These are phyloP conservation scores for Rosa hybrid DNA, from an alignment of 331 rosid genomes.

Conservation along the genomic window DNA sequence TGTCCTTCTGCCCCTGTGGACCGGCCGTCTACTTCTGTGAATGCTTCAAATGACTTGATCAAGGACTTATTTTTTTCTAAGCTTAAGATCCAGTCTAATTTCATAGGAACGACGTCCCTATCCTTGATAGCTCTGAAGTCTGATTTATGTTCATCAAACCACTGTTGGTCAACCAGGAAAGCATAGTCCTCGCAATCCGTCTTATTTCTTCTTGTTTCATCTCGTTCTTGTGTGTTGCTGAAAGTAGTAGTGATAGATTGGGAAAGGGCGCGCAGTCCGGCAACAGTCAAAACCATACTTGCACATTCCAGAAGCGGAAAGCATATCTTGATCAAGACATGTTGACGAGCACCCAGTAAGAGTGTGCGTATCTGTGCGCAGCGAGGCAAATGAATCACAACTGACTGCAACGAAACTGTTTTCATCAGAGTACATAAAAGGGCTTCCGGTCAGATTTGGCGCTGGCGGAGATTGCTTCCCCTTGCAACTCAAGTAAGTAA, in stretches of 20 bases:
- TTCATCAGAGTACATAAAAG: neutral
- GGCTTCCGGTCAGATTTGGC: neutral
- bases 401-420: conserved; percentile 11
- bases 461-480: neutral
- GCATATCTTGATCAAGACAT: neutral
- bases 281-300: neutral
- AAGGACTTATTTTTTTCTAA: neutral
- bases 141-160: neutral
- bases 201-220: neutral
- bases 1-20: no score
- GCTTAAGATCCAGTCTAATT: neutral
- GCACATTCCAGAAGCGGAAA: neutral
- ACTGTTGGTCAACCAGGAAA: neutral
- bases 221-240: neutral
- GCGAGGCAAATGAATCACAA: neutral
- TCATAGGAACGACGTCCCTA: neutral
- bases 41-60: neutral
- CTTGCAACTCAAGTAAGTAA: neutral
- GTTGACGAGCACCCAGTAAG: neutral
- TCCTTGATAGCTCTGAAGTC: neutral
- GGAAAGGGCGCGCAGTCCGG: neutral
- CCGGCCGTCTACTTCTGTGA: no score
- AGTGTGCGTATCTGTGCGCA: neutral
- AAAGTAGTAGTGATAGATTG: neutral
- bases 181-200: neutral